Conservation (phyloP, 805 yeast genomes). For the Diddensiella transvaalensis region DNA sequence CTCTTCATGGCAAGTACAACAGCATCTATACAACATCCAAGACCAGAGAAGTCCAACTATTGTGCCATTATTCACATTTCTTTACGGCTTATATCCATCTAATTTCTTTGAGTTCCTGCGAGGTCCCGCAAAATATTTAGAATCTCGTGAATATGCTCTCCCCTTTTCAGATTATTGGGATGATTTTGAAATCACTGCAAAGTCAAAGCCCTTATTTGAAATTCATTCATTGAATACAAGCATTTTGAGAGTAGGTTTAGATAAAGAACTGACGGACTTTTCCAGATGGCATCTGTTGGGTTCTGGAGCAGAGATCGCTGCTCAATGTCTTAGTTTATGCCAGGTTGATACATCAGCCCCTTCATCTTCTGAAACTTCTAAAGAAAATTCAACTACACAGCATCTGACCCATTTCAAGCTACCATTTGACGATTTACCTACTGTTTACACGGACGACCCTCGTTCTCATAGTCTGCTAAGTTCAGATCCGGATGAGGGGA, state of each 20-base stretch:
- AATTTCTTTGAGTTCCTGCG: constrained; percentile 44
- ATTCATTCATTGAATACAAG: constrained; percentile 49
- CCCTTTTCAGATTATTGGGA: constrained; percentile 33
- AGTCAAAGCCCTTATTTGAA: constrained; percentile 32
- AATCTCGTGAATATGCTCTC: constrained; percentile 19
- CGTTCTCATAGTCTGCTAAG: background rate
- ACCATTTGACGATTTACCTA: constrained; percentile 12
- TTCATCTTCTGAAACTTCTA: background rate
- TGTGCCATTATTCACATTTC: constrained; percentile 42
- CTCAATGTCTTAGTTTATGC: constrained; percentile 29
- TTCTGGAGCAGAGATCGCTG: constrained; percentile 37
- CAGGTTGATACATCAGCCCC: background rate
- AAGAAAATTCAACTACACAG: constrained; percentile 3
- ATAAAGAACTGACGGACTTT: constrained; percentile 33
- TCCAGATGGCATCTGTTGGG: constrained; percentile 33
- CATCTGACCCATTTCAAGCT: constrained; percentile 4
- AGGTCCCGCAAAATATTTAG: constrained; percentile 40
- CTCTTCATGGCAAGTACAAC: constrained; percentile 32
- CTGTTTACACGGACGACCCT: background rate
- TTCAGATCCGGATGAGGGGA: background rate
- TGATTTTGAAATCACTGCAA: constrained; percentile 33
- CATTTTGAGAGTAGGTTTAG: constrained; percentile 36
- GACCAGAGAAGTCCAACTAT: constrained; percentile 28
- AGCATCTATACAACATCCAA: constrained; percentile 12
- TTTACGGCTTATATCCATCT: constrained; percentile 58